Conservation (phyloP, 352 stramenopile genomes). For the Phytophthora fragariaefolia region DNA sequence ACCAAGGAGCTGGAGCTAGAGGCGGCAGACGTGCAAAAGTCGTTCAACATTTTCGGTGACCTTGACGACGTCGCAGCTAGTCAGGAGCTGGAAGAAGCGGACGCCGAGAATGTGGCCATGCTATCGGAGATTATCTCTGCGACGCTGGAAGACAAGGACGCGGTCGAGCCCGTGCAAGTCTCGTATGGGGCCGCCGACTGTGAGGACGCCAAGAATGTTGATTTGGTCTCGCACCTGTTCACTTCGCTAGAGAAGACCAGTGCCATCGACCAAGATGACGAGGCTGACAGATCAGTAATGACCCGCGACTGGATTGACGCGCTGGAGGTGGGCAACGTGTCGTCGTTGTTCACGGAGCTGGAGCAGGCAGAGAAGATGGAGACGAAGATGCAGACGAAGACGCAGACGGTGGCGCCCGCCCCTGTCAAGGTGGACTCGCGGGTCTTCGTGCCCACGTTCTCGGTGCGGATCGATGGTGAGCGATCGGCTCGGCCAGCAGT, state of each 20-base stretch:
- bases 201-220: constrained; percentile 50
- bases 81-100: constrained; percentile 15
- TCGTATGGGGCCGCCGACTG: constrained; percentile 15
- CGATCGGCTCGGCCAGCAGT: constrained; percentile 19
- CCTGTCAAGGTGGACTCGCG: constrained; percentile 47
- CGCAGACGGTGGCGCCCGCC: neutral
- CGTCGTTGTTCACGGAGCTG: constrained; percentile 54
- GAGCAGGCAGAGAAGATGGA: constrained; percentile 27
- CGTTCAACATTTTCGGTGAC: constrained; percentile 2
- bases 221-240: constrained; percentile 50
- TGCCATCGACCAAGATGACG: constrained; percentile 10
- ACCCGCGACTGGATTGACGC: constrained; percentile 56
- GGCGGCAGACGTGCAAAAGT: constrained; percentile 1
- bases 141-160: constrained; percentile 36
- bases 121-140: constrained; percentile 35
- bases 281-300: constrained; percentile 11
- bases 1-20: constrained; percentile 27
- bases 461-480: constrained; percentile 56
- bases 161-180: neutral
- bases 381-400: constrained; percentile 6
- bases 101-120: constrained; percentile 38
- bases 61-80: constrained; percentile 9
- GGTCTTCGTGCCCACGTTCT: constrained; percentile 65
- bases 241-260: constrained; percentile 36
- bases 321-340: constrained; percentile 60